These are phyloP conservation scores for Melanomma pulvis-pyrius DNA, from an alignment of 495 filamentous ascomycete species.

Conservation along the genomic window DNA sequence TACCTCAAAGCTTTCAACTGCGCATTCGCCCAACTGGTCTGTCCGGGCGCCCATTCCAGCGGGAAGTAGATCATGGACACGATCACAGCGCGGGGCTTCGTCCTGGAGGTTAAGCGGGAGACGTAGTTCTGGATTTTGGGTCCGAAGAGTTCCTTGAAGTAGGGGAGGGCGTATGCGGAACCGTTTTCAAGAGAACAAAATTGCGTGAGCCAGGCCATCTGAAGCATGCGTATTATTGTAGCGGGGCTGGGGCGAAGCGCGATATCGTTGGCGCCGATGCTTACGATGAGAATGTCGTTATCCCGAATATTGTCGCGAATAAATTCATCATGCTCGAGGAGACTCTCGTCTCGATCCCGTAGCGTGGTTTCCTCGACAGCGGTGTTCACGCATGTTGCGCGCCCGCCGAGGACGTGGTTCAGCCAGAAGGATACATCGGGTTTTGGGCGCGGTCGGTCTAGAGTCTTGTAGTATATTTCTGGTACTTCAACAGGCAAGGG, in stretches of 20 bases:
- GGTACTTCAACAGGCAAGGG: conserved; percentile 31
- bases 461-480: conserved; percentile 36
- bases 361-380: conserved; percentile 41
- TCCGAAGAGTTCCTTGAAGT: conserved; percentile 40
- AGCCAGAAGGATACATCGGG: conserved; percentile 45
- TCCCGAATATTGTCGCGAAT: conserved; percentile 40
- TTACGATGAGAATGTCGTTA: conserved; percentile 42
- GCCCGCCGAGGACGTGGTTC: conserved; percentile 39
- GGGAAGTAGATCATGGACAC: conserved; percentile 47
- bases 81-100: conserved; percentile 42
- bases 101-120: conserved; percentile 21
- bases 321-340: conserved; percentile 43
- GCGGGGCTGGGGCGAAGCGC: conserved; percentile 34
- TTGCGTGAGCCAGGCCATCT: conserved; percentile 39
- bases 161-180: conserved; percentile 30
- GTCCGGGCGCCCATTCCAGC: conserved; percentile 31
- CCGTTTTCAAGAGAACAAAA: conserved; percentile 34
- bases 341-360: conserved; percentile 28
- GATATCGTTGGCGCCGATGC: conserved; percentile 45
- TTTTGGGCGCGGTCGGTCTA: conserved; percentile 25
- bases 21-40: conserved; percentile 41
- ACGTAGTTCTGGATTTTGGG: conserved; percentile 37
- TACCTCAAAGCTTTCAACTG: conserved; percentile 40
- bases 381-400: conserved; percentile 40
- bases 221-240: conserved; percentile 39